Evolutionary conservation across 148 eudicot genomes (phyloP).

Genomic region (Rhododendron ferrugineum): DNA sequence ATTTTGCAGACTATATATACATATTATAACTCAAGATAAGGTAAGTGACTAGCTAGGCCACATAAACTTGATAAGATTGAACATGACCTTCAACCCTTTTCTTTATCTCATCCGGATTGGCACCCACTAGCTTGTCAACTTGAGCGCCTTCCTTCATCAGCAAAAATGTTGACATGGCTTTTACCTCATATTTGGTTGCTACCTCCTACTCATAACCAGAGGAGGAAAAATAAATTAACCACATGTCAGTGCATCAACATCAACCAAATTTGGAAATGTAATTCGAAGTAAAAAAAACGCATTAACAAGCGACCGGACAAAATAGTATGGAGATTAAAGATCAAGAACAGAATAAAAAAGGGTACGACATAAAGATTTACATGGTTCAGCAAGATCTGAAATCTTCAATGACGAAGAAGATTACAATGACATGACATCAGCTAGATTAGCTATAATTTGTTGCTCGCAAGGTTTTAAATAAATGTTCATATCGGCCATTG

Average conservation of each 20-base stretch:
- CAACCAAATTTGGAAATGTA: neutral
- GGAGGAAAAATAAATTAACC: neutral
- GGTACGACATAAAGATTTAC: neutral
- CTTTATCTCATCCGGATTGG: conserved; percentile 73
- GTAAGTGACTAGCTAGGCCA: conserved; percentile 19
- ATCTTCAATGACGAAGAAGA: neutral
- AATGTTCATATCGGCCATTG: no score
- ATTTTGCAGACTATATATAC: neutral
- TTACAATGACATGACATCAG: neutral
- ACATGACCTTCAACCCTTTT: conserved; percentile 41
- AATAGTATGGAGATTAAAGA: neutral
- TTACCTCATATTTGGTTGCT: conserved; percentile 44
- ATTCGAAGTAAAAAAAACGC: neutral
- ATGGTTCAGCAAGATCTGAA: neutral
- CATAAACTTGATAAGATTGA: conserved; percentile 23
- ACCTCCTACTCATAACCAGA: conserved; percentile 13
- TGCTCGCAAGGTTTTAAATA: neutral
- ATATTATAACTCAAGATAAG: neutral
- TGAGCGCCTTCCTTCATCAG: conserved; percentile 48
- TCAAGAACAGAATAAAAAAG: neutral
- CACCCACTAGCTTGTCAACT: conserved; percentile 68
- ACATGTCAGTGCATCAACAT: neutral
- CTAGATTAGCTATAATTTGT: neutral
- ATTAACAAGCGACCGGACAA: neutral
- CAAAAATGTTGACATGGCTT: conserved; percentile 85